These are phyloP conservation scores for Sistotremastrum niveocremeum DNA, from an alignment of 768 basidiomycete genomes.

Conservation along the genomic window DNA sequence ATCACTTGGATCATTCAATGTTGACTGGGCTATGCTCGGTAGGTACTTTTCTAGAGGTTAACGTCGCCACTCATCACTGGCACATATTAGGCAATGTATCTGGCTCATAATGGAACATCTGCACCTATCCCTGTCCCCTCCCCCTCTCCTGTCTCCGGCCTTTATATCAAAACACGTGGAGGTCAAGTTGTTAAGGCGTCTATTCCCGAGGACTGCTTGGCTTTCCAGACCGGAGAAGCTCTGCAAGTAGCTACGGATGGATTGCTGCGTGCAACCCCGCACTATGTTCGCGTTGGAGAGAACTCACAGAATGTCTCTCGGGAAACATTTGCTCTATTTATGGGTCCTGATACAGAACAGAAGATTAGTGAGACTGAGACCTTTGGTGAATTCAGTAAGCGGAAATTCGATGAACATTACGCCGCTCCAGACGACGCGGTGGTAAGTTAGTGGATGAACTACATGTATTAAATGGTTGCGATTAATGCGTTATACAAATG, in stretches of 20 bases:
- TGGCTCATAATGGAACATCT: conserved; percentile 31
- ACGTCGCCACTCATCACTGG: background rate
- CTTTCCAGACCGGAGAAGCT: conserved; percentile 96
- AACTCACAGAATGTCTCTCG: conserved; percentile 43
- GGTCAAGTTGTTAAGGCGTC: conserved; percentile 68
- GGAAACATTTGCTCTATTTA: conserved; percentile 83
- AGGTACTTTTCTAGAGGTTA: conserved; percentile 12
- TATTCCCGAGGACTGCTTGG: conserved; percentile 75
- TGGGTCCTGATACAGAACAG: conserved; percentile 80
- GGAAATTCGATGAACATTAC: conserved; percentile 57
- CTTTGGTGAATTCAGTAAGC: conserved; percentile 84
- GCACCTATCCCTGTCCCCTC: conserved; percentile 40
- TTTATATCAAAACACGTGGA: conserved; percentile 83
- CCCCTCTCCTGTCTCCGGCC: conserved; percentile 67
- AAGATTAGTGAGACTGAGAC: conserved; percentile 55
- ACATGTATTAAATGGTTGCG: too few species aligned
- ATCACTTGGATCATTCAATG: conserved; percentile 84
- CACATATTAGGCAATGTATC: conserved; percentile 61
- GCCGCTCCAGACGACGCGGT: too few species aligned
- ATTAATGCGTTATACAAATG: too few species aligned
- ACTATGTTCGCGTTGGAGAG: conserved; percentile 72
- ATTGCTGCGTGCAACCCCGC: conserved; percentile 80
- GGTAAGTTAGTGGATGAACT: too few species aligned
- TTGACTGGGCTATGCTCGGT: conserved; percentile 90
- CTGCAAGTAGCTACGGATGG: conserved; percentile 79